Evolutionary conservation across 2,329 filamentous ascomycete genomes (phyloP).

Genomic region (Ascochyta fabae): DNA sequence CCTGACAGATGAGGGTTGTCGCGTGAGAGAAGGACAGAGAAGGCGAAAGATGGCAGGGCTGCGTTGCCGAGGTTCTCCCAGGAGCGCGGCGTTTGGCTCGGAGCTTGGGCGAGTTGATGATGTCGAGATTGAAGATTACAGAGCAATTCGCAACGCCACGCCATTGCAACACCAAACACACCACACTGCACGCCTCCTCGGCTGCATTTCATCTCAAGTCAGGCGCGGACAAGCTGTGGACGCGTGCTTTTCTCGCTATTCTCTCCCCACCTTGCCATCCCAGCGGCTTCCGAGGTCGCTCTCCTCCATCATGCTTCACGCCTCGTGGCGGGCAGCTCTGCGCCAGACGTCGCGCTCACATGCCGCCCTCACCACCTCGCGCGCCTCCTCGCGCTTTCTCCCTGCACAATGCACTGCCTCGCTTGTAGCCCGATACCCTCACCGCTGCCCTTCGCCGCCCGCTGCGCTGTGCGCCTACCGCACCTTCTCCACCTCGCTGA

Average conservation of each 20-base stretch:
- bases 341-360: constrained; percentile 56
- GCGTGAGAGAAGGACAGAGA: constrained; percentile 14
- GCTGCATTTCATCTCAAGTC: constrained; percentile 12
- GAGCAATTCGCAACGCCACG: constrained; percentile 13
- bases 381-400: constrained; percentile 33
- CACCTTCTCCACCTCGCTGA: constrained; percentile 50
- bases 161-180: constrained; percentile 8
- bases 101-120: constrained; percentile 16
- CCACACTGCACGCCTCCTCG: constrained; percentile 18
- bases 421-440: constrained; percentile 29
- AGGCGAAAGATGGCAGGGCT: constrained; percentile 3
- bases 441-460: constrained; percentile 38
- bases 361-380: constrained; percentile 40
- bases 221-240: constrained; percentile 14
- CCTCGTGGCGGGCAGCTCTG: constrained; percentile 70
- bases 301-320: constrained; percentile 61
- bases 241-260: constrained; percentile 4
- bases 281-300: constrained; percentile 20
- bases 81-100: constrained; percentile 9
- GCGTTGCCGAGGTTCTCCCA: constrained; percentile 1
- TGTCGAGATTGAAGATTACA: constrained; percentile 18
- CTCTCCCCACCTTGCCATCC: background rate
- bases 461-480: constrained; percentile 43
- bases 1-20: background rate
- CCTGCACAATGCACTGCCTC: constrained; percentile 42